Base-by-base conservation (phyloP, 352 stramenopile genomes). In the Pythium insidiosum region DNA sequence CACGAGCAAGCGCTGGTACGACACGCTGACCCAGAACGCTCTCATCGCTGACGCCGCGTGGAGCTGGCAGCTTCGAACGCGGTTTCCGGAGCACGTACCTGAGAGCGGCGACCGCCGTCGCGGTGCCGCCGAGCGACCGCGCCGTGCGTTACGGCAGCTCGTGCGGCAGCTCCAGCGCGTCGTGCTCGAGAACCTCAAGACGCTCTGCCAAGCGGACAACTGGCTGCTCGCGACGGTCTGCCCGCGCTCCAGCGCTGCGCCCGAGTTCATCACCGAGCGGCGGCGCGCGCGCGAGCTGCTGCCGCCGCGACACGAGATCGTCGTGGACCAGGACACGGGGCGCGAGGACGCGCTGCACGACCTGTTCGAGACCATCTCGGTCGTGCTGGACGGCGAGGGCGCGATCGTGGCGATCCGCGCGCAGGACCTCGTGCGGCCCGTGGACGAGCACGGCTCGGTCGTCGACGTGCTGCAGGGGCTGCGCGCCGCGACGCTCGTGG, bases 371-470 rank as follows among this genome's bases (percentile, higher is more conserved):
- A 48, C 65, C 6, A 77, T 83, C 44, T 71, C 66, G 20, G 40
- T 65, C 38, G 70, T 85, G 13, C 77, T 61, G 42, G 69, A 55
- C 13, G 38, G 39, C 4, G 41, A 50, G 15, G 53, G 73, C 1
- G 73, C 79, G 35, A 73, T 85, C 20, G 70, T 85, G 19, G 73
- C 67, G 1, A 38, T 85, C 4, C 57, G 58, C 15, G 69, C 73
- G 19, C 56, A 70, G 11, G 68, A 83, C 22, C 36, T 85, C 25
- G 30, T 68, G 19, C 84, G 73, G 73, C 75, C 68, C 10, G 54
- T 68, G 44, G 63, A 79, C 30, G 73, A 85, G 49, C 73, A 61
- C 23, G 43, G 49, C 23, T 44, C 48, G 29, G 36, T 61, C 7
- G 51, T 56, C 0, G 60, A 60, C 15, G 60, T 69, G 22, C 40